Evolutionary conservation across 257 asterid species (phyloP).

Genomic region (Perilla frutescens): DNA sequence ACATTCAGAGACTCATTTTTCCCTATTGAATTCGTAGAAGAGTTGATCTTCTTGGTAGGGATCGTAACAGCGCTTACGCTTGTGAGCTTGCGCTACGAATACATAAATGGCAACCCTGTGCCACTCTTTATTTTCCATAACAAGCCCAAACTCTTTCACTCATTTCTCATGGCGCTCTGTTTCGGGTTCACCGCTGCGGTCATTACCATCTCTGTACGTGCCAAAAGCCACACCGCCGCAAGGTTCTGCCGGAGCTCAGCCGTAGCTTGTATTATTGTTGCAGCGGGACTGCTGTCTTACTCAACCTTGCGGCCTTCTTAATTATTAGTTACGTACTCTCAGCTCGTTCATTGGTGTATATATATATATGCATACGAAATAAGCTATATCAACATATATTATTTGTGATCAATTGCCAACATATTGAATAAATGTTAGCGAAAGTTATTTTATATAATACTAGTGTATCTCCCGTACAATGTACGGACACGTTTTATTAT

Average conservation of each 20-base stretch:
- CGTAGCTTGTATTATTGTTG: not conserved
- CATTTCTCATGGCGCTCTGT: not conserved
- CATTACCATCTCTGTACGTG: slow-evolving; percentile 5
- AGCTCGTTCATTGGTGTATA: too few species aligned
- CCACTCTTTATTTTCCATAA: not conserved
- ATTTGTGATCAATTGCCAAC: too few species aligned
- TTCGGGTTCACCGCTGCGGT: slow-evolving; percentile 5
- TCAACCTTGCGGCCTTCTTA: not conserved
- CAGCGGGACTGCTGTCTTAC: slow-evolving; percentile 10
- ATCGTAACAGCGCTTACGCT: not conserved
- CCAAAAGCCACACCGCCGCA: not conserved
- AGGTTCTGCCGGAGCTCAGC: not conserved
- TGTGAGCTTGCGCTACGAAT: not conserved
- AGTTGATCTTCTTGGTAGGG: not conserved
- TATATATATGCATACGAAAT: too few species aligned
- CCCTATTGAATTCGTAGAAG: not conserved
- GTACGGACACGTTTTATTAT: too few species aligned
- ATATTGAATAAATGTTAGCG: too few species aligned
- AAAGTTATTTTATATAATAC: too few species aligned
- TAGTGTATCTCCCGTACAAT: too few species aligned
- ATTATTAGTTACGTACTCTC: too few species aligned
- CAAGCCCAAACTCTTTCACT: not conserved
- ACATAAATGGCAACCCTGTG: slow-evolving; percentile 8
- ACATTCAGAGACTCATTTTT: too few species aligned
- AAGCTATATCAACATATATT: too few species aligned